Conservation (phyloP, 768 basidiomycete genomes). For the Tylopilus sp. region DNA sequence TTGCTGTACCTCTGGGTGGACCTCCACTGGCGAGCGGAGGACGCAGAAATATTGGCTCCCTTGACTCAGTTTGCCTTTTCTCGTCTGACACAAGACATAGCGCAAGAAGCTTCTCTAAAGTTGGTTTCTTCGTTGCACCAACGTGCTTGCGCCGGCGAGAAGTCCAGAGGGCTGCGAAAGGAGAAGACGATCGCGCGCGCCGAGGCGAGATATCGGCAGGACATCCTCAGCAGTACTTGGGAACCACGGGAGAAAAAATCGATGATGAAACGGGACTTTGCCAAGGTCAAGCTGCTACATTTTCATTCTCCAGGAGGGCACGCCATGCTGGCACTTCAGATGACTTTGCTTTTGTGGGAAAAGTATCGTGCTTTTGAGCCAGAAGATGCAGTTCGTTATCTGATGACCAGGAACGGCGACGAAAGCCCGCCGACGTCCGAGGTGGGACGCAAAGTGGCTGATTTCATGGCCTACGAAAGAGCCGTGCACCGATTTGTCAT, state of each 20-base stretch:
- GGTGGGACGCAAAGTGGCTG: slow-evolving; percentile 25
- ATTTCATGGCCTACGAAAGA: slow-evolving; percentile 35
- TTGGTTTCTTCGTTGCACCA: slow-evolving; percentile 32
- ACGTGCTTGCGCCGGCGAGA: slow-evolving; percentile 19
- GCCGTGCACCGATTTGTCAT: slow-evolving; percentile 42
- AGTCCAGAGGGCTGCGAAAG: slow-evolving; percentile 24
- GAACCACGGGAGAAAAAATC: slow-evolving; percentile 27
- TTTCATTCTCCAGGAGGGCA: slow-evolving; percentile 38
- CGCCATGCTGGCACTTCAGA: slow-evolving; percentile 44
- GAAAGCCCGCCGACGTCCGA: slow-evolving; percentile 26
- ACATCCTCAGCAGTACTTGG: slow-evolving; percentile 21
- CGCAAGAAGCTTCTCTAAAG: slow-evolving; percentile 22
- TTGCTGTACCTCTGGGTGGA: slow-evolving; percentile 70
- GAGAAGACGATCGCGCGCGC: slow-evolving; percentile 26
- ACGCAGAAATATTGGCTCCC: slow-evolving; percentile 36
- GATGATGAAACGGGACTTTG: slow-evolving; percentile 28
- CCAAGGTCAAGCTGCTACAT: slow-evolving; percentile 27
- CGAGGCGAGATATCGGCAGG: slow-evolving; percentile 15
- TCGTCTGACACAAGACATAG: slow-evolving; percentile 30
- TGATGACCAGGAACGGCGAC: slow-evolving; percentile 34
- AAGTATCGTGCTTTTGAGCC: slow-evolving; percentile 41
- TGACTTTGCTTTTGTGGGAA: slow-evolving; percentile 38
- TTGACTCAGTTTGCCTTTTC: slow-evolving; percentile 32
- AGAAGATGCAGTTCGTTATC: slow-evolving; percentile 40
- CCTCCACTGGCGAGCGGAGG: slow-evolving; percentile 57